Percentiles rank a stretch among this genome's conserved stretches.
Conservation (phyloP, 176 grass and related monocot species). For the Elaeis guineensis region DNA sequence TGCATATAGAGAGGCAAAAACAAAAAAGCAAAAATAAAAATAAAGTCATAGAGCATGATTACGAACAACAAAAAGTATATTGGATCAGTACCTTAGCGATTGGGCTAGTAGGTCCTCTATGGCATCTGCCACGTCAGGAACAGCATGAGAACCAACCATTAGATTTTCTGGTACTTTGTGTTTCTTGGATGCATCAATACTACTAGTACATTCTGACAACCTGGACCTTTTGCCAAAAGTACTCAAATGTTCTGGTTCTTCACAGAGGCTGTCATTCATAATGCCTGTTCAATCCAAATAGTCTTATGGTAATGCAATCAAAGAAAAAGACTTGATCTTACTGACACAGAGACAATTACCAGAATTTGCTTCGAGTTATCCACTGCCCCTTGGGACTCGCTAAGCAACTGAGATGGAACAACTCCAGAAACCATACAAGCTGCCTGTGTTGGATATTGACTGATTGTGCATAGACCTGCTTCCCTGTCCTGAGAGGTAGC, state of each 20-base stretch:
- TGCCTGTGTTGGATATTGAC: conserved; percentile 66
- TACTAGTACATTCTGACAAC: conserved; percentile 23
- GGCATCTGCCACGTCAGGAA: conserved; percentile 75
- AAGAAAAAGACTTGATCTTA: neutral
- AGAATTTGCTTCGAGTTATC: conserved; percentile 37
- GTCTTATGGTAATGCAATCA: neutral
- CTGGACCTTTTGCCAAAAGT: conserved; percentile 39
- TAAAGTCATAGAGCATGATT: conserved; percentile 14
- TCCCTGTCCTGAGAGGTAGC: conserved; percentile 50
- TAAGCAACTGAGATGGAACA: conserved; percentile 29
- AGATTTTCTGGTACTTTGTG: conserved; percentile 32
- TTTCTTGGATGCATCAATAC: conserved; percentile 26
- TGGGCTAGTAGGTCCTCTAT: conserved; percentile 73
- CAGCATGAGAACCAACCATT: conserved; percentile 20
- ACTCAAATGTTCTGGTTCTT: conserved; percentile 28
- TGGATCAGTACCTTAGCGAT: conserved; percentile 55
- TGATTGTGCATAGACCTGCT: conserved; percentile 45
- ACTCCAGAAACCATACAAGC: conserved; percentile 24
- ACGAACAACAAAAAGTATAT: neutral
- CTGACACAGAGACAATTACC: conserved; percentile 26
- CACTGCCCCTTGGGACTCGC: conserved; percentile 2
- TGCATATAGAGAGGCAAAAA: conserved; percentile 20
- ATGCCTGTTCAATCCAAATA: neutral
- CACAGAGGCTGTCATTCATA: conserved; percentile 22
- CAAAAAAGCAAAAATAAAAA: neutral